phyloP scores from a whole-genome alignment of 2,329 filamentous ascomycete genomes.

The Pyrenophora tritici-repentis region DNA sequence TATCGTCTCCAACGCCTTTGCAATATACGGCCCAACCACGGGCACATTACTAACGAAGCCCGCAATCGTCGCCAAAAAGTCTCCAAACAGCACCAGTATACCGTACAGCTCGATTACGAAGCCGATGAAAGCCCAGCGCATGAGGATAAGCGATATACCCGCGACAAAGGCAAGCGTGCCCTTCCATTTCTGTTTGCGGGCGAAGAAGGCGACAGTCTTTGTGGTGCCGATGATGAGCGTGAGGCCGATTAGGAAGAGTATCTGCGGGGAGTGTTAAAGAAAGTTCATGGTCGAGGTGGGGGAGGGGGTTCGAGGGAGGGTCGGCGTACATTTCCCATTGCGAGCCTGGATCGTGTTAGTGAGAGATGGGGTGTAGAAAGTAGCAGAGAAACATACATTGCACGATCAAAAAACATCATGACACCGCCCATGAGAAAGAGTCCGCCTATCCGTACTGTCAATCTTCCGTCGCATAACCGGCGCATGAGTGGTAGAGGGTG shows the following conservation, averaged over 20 bases:
- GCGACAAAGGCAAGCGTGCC: slow-evolving; percentile 86
- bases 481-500: slow-evolving; percentile 18
- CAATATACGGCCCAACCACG: slow-evolving; percentile 84
- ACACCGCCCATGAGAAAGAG: slow-evolving; percentile 95
- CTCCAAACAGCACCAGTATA: slow-evolving; percentile 90
- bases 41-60: slow-evolving; percentile 85
- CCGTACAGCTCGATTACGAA: slow-evolving; percentile 92
- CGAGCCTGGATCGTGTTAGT: slow-evolving; percentile 65
- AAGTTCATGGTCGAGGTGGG: not conserved
- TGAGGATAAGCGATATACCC: slow-evolving; percentile 82
- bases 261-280: slow-evolving; percentile 57
- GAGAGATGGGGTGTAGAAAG: not conserved
- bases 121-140: slow-evolving; percentile 89
- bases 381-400: slow-evolving; percentile 67
- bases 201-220: slow-evolving; percentile 94
- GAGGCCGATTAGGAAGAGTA: slow-evolving; percentile 95
- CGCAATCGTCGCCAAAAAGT: slow-evolving; percentile 92
- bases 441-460: slow-evolving; percentile 64
- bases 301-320: not conserved
- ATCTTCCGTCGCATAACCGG: slow-evolving; percentile 16
- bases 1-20: slow-evolving; percentile 63
- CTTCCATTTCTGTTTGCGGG: slow-evolving; percentile 87
- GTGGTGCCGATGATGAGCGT: slow-evolving; percentile 92
- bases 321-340: slow-evolving; percentile 85
- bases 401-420: slow-evolving; percentile 95